Percentiles rank a stretch among this genome's conserved stretches.
Conservation (phyloP, 2,329 filamentous ascomycete genomes). For the Diplodia mutila region DNA sequence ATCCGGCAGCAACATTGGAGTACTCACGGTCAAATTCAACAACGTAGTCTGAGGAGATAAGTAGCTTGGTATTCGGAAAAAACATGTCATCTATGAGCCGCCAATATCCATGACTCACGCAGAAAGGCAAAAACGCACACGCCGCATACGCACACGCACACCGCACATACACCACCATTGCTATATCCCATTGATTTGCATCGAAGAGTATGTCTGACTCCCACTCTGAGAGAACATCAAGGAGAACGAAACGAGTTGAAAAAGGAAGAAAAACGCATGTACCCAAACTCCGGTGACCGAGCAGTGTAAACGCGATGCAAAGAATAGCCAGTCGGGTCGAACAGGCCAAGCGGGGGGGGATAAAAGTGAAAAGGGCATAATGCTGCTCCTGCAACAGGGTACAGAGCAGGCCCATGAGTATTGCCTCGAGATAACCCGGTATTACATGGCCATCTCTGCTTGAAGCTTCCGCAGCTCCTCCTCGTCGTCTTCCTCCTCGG, state of each 20-base stretch:
- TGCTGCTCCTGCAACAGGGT: background rate
- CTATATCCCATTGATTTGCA: background rate
- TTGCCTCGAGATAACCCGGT: background rate
- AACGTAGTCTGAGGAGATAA: too few relatives aligned
- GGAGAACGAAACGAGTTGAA: background rate
- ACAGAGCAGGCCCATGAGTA: background rate
- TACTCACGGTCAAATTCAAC: too few relatives aligned
- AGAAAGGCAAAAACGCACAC: background rate
- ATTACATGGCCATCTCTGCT: slow-evolving; percentile 93
- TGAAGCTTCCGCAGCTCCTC: slow-evolving; percentile 90
- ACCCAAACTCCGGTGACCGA: slow-evolving; percentile 17
- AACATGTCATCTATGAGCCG: slow-evolving; percentile 9
- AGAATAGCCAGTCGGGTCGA: background rate
- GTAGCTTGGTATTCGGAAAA: slow-evolving; percentile 11
- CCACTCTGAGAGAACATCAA: background rate
- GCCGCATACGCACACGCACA: too few relatives aligned
- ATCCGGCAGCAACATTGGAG: too few relatives aligned
- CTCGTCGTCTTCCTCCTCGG: slow-evolving; percentile 91
- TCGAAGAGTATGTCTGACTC: background rate
- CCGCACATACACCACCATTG: slow-evolving; percentile 3
- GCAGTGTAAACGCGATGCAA: slow-evolving; percentile 1
- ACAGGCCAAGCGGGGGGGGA: background rate
- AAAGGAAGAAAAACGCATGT: slow-evolving; percentile 1
- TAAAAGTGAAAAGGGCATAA: background rate
- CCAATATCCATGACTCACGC: background rate